Conservation (phyloP, 2,329 filamentous ascomycete genomes). For the Thelonectria rubi region DNA sequence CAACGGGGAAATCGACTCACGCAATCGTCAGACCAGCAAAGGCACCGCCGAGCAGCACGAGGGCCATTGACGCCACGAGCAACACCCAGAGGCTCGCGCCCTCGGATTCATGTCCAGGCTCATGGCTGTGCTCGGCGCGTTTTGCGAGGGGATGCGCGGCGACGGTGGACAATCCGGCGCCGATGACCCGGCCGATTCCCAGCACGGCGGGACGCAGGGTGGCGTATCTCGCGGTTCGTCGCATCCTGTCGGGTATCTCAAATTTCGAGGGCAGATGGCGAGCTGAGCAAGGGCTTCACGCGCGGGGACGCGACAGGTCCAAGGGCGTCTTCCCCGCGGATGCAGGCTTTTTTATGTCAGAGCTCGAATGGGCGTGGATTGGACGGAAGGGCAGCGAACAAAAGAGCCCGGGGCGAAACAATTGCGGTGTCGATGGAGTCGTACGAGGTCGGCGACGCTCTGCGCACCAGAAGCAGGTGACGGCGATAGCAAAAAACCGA, state of each 20-base stretch:
- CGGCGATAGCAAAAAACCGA: background rate
- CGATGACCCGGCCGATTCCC: conserved; percentile 61
- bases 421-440: background rate
- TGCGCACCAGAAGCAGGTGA: background rate
- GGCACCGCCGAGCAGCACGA: conserved; percentile 88
- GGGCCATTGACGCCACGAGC: conserved; percentile 76
- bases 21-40: conserved; percentile 95
- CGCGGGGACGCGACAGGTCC: background rate
- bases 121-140: conserved; percentile 53
- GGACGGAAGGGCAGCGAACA: background rate
- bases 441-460: conserved; percentile 1
- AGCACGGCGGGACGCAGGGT: conserved; percentile 59
- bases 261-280: background rate
- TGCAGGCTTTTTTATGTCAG: conserved; percentile 1
- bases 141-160: conserved; percentile 56
- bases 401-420: background rate
- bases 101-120: conserved; percentile 62
- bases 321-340: background rate
- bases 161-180: conserved; percentile 58
- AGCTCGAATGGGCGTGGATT: background rate
- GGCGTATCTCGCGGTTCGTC: conserved; percentile 48
- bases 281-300: background rate
- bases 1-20: conserved; percentile 54
- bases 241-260: conserved; percentile 36
- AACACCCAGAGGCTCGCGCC: conserved; percentile 82